These are phyloP conservation scores for Leptomonas seymouri DNA, from an alignment of 208 protist species.

Conservation along the genomic window DNA sequence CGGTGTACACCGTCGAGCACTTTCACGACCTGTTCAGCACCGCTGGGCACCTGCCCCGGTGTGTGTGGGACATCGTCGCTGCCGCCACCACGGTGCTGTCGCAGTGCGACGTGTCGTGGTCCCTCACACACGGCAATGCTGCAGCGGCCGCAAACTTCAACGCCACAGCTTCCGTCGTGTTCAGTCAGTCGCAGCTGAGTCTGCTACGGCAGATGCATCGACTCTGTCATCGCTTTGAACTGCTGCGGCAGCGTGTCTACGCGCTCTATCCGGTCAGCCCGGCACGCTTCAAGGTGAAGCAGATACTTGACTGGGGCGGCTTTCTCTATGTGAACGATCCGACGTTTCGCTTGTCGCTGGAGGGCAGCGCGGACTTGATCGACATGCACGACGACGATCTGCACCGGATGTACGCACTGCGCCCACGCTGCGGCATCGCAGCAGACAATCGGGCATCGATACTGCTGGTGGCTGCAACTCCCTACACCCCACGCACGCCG, in stretches of 20 bases:
- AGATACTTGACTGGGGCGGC: slow-evolving; percentile 32
- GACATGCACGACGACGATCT: slow-evolving; percentile 20
- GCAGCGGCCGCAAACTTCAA: slow-evolving; percentile 12
- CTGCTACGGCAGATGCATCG: slow-evolving; percentile 29
- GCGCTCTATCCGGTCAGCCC: slow-evolving; percentile 16
- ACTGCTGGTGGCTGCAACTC: neutral
- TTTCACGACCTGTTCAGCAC: slow-evolving; percentile 27
- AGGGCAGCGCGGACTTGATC: slow-evolving; percentile 7
- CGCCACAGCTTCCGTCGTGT: slow-evolving; percentile 7
- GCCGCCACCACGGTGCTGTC: slow-evolving; percentile 8
- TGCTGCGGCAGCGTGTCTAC: slow-evolving; percentile 30
- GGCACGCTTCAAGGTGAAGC: slow-evolving; percentile 39
- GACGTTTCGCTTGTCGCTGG: slow-evolving; percentile 5
- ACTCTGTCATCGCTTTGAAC: slow-evolving; percentile 20
- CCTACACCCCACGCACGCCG: neutral
- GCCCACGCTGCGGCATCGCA: slow-evolving; percentile 7
- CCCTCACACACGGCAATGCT: slow-evolving; percentile 16
- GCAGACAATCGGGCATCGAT: slow-evolving; percentile 7
- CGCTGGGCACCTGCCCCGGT: slow-evolving; percentile 5
- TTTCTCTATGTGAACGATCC: slow-evolving; percentile 19
- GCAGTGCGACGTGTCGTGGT: slow-evolving; percentile 32
- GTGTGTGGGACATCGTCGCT: slow-evolving; percentile 25
- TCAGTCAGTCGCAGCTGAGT: slow-evolving; percentile 19
- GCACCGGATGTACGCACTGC: slow-evolving; percentile 12
- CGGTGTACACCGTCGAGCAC: slow-evolving; percentile 25